Base-by-base conservation (phyloP, 345 rosid genomes). In the Salix dunnii region DNA sequence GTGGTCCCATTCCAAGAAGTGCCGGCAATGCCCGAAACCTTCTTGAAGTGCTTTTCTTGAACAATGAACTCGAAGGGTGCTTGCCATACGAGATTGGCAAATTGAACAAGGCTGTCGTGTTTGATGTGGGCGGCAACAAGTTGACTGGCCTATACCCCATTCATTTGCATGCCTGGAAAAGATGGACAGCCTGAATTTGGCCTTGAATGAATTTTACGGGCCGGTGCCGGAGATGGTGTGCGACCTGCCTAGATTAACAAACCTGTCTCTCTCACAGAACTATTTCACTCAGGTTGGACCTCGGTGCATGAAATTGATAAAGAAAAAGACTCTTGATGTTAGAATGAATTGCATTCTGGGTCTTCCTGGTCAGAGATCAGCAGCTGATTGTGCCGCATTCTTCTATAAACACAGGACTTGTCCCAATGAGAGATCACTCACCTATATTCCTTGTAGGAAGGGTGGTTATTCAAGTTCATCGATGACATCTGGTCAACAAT, bases 201-300 rank as follows among this genome's bases (percentile, higher is more conserved):
- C 91, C 16, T 0, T 1, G 4, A 90, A 90, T 60, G 5, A 73
- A 61, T 76, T 90, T 46, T 88, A 79, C 6, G 90, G 91, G 4
- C 35, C 73, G 3, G 84, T 90, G 1, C 93, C 90, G 5, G 93
- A 88, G 76, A 66, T 67, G 14, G 82, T 90, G 46, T 90, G 93
- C 79, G 9, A 25, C 77, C 82, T 90, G 30, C 84, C 87, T 2
- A 80, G 83, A 1, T 70, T 90, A 10, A n/a, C 38, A 0, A 78
- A 73, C 3, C 68, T 90, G 28, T 40, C 86, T 0, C 55, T 88
- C 68, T 77, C 90, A 0, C 6, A 78, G 49, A 90, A 90, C 69
- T 90, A 86, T 80, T 88, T 90, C 83, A 90, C 91, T 6, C 81
- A 86, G 72, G 88, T 87, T 21, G 91, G 94, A 8, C 87, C 86